Evolutionary conservation across 257 asterid genomes (phyloP).

Genomic region (Lantana camara): DNA sequence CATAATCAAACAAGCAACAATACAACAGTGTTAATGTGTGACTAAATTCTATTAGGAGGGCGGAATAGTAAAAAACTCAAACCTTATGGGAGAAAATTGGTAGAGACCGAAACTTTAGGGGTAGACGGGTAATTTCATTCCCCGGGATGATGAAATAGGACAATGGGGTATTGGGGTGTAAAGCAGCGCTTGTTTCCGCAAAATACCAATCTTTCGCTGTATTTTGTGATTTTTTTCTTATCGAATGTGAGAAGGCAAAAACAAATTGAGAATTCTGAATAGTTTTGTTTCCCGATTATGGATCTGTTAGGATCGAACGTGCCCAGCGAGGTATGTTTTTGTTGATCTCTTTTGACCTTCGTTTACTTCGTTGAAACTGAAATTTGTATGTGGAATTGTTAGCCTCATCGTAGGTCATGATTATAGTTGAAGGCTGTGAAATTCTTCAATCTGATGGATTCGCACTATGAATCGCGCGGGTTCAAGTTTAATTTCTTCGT

Average conservation of each 20-base stretch:
- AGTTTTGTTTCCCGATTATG: slow-evolving; percentile 30
- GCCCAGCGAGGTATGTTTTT: slow-evolving; percentile 36
- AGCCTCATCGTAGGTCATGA: not conserved
- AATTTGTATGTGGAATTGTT: not conserved
- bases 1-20: too few species aligned
- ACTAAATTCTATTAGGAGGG: not conserved
- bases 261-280: not conserved
- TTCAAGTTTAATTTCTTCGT: slow-evolving; percentile 1
- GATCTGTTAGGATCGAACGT: slow-evolving; percentile 42
- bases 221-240: too few species aligned
- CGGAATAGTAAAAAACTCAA: not conserved
- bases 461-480: not conserved
- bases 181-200: slow-evolving; percentile 13
- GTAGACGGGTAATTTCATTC: not conserved
- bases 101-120: slow-evolving; percentile 8
- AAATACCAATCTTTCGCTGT: not conserved
- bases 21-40: too few species aligned
- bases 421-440: not conserved
- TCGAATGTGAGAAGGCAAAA: too few species aligned
- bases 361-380: slow-evolving; percentile 15
- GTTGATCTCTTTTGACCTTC: slow-evolving; percentile 4
- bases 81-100: slow-evolving; percentile 11
- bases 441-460: not conserved
- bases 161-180: too few species aligned
- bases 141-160: not conserved